A percentile compares a stretch with the other conserved stretches of the same genome.
phyloP scores from a whole-genome alignment of 352 stramenopile species.

The Pythium scleroteichum region DNA sequence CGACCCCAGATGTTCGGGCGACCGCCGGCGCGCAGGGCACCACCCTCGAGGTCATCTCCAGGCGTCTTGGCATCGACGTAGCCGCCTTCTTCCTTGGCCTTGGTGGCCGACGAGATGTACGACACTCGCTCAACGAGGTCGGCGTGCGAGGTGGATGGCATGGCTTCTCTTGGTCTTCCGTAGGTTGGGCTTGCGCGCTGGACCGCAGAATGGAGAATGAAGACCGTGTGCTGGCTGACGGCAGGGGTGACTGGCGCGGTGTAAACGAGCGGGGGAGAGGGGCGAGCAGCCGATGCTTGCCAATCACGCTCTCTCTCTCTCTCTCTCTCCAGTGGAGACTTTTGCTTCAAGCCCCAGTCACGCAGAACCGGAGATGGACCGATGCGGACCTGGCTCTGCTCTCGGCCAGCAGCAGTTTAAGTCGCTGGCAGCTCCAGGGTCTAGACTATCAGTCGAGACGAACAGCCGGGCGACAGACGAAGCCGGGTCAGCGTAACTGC shows the following conservation, averaged over 20 bases:
- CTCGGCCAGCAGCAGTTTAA: too few relatives aligned
- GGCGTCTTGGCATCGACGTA: slow-evolving; percentile 6
- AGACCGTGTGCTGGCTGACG: background rate
- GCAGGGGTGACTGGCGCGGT: too few relatives aligned
- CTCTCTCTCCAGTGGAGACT: too few relatives aligned
- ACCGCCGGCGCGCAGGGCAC: slow-evolving; percentile 1
- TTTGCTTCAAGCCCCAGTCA: too few relatives aligned
- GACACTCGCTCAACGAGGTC: slow-evolving; percentile 2
- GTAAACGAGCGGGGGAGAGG: background rate
- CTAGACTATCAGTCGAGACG: too few relatives aligned
- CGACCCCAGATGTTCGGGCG: slow-evolving; percentile 5
- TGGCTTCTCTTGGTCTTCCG: background rate
- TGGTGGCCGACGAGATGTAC: slow-evolving; percentile 11
- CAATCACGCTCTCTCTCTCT: too few relatives aligned
- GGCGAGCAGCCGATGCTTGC: background rate
- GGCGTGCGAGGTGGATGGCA: background rate
- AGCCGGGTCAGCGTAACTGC: too few relatives aligned
- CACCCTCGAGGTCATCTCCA: background rate
- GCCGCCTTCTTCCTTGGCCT: slow-evolving; percentile 5
- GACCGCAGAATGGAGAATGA: slow-evolving; percentile 9
- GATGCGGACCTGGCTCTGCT: too few relatives aligned
- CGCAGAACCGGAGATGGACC: too few relatives aligned
- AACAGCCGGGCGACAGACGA: too few relatives aligned
- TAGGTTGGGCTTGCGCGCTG: background rate
- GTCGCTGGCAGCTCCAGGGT: too few relatives aligned